Base-by-base conservation (phyloP, 176 grass and related monocot species). In the Poa annua region DNA sequence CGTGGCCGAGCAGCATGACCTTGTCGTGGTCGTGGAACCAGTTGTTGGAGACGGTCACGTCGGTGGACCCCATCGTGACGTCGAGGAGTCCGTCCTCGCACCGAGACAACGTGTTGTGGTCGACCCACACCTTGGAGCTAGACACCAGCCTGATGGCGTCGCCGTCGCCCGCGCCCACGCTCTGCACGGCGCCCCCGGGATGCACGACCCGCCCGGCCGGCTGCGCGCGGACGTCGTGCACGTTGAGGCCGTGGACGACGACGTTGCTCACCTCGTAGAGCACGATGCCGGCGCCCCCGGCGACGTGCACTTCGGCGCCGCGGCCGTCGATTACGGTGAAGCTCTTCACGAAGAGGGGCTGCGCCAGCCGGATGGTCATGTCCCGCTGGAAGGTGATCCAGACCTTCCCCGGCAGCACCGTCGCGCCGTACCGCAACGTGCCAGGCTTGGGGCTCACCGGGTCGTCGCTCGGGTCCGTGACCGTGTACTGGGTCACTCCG, bases 11-110 rank as follows among this genome's bases (percentile, higher is more conserved):
- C 15, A 95, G 87, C 96, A 98, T 98, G 1, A 95, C 92, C 87
- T 95, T 98, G 90, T 95, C 92, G 22, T 98, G 96, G 66, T 93
- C 21, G 11, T 69, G 75, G 85, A 98, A 98, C 96, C 96, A 93
- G 83, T 95, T 98, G 72, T 98, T 98, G 66, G 90, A 95, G 71
- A 98, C 19, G 80, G 96, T 98, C 48, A 98, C 77, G 26, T 78
- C 76, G 9, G 92, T 95, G 34, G 88, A 95, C 1, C 96, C 92
- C 3, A 85, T 79, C 8, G 96, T 93, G 12, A 90, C 90, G 55
- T 98, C 96, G 2, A 98, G 1, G 49, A 94, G 88, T 29, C 92
- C 95, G 20, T 98, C 95, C 76, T 89, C 62, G 88, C 84, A 81
- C 16, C 48, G 80, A 36, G 86, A 89, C 21, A 93, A 82, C 32